These are phyloP conservation scores for Plasmodium gaboni DNA, from an alignment of 169 alveolate species.

Conservation along the genomic window DNA sequence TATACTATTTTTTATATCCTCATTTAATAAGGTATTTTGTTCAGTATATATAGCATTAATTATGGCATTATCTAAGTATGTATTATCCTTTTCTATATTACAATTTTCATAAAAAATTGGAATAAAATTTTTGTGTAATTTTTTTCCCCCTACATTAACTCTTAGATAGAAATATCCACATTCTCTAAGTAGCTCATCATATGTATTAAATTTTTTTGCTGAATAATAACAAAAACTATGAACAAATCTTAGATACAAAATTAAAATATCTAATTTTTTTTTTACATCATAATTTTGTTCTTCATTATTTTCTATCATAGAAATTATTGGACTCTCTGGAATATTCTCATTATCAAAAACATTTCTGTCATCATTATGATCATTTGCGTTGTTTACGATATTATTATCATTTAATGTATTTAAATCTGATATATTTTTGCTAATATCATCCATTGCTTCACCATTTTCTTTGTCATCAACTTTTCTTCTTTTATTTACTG, in stretches of 20 bases:
- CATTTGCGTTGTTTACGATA: background rate
- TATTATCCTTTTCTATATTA: slow-evolving; percentile 22
- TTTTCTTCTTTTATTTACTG: slow-evolving; percentile 22
- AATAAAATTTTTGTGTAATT: slow-evolving; percentile 16
- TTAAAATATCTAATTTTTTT: slow-evolving; percentile 42
- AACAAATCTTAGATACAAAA: slow-evolving; percentile 60
- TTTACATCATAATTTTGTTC: background rate
- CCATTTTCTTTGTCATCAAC: slow-evolving; percentile 2
- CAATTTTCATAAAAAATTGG: slow-evolving; percentile 70
- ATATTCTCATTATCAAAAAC: background rate
- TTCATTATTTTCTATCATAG: slow-evolving; percentile 32
- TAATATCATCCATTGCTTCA: background rate
- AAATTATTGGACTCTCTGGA: slow-evolving; percentile 33
- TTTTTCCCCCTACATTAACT: slow-evolving; percentile 36
- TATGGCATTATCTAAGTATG: background rate
- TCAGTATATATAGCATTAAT: background rate
- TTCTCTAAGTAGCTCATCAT: slow-evolving; percentile 72
- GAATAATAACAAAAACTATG: slow-evolving; percentile 73
- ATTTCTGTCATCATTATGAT: background rate
- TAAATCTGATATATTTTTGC: background rate
- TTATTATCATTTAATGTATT: background rate
- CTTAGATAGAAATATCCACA: slow-evolving; percentile 68
- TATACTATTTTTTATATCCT: background rate
- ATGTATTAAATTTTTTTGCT: slow-evolving; percentile 65
- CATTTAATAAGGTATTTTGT: background rate